Percentiles rank a stretch among this genome's conserved stretches.
Evolutionary conservation across 495 filamentous ascomycete species (phyloP).

Genomic region (Talaromyces nanjingensis): DNA sequence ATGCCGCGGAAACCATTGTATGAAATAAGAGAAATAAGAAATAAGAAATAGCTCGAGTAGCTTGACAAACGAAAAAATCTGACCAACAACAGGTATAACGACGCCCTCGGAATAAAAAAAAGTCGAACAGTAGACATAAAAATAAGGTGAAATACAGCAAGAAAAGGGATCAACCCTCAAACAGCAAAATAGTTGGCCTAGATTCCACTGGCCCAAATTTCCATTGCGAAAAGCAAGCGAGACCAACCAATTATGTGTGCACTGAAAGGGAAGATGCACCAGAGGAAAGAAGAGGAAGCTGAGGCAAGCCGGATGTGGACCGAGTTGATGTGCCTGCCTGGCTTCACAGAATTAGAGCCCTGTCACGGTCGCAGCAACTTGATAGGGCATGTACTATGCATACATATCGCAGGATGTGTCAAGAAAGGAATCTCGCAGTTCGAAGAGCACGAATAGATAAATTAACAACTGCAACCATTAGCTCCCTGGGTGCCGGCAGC

Average conservation of each 20-base stretch:
- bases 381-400: not conserved
- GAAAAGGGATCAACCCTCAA: not conserved
- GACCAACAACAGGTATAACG: constrained; percentile 7
- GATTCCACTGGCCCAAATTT: not conserved
- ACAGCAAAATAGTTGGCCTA: not conserved
- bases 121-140: constrained; percentile 6
- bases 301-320: not conserved
- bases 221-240: not conserved
- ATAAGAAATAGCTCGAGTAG: constrained; percentile 6
- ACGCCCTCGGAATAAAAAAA: constrained; percentile 3
- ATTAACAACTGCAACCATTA: constrained; percentile 70
- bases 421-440: not conserved
- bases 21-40: constrained; percentile 1
- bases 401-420: not conserved
- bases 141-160: constrained; percentile 8
- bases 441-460: not conserved
- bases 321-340: not conserved
- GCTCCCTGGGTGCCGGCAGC: constrained; percentile 66
- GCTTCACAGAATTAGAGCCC: not conserved
- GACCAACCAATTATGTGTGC: not conserved
- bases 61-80: constrained; percentile 8
- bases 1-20: not conserved
- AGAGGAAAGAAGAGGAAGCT: not conserved
- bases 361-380: not conserved
- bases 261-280: not conserved